phyloP scores from a whole-genome alignment of 1,284 basidiomycete genomes.

The Boletus hoseneyae region DNA sequence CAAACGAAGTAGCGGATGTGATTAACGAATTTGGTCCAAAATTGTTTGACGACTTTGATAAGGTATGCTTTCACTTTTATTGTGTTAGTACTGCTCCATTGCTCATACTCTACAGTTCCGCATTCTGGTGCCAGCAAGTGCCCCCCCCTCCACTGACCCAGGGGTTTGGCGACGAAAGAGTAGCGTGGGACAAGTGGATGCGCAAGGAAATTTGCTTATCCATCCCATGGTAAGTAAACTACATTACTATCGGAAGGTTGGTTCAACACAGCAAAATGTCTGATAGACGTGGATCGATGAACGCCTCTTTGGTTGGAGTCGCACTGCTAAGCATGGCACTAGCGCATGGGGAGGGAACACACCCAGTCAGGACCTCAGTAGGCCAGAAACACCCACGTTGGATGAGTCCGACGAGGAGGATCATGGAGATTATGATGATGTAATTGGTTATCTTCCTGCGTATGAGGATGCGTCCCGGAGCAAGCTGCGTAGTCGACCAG shows the following conservation, averaged over 20 bases:
- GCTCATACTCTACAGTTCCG: slow-evolving; percentile 52
- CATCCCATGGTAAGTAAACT: slow-evolving; percentile 66
- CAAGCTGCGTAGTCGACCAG: slow-evolving; percentile 62
- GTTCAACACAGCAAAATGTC: not conserved
- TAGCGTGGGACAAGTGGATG: slow-evolving; percentile 71
- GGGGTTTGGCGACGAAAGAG: slow-evolving; percentile 76
- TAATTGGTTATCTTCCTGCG: slow-evolving; percentile 58
- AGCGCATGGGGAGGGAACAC: slow-evolving; percentile 69
- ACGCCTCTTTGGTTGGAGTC: slow-evolving; percentile 89
- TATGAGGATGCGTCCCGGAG: slow-evolving; percentile 43
- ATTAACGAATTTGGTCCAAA: slow-evolving; percentile 91
- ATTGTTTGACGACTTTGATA: slow-evolving; percentile 86
- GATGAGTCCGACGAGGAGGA: slow-evolving; percentile 76
- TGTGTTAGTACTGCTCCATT: not conserved
- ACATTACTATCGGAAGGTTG: not conserved
- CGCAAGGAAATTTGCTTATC: slow-evolving; percentile 71
- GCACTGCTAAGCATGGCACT: slow-evolving; percentile 65
- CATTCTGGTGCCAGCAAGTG: slow-evolving; percentile 79
- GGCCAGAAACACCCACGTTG: slow-evolving; percentile 64
- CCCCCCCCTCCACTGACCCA: slow-evolving; percentile 68
- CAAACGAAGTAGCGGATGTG: slow-evolving; percentile 84
- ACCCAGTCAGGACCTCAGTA: slow-evolving; percentile 57
- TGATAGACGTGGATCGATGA: slow-evolving; percentile 86
- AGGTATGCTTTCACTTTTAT: slow-evolving; percentile 44
- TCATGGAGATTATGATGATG: slow-evolving; percentile 76